Evolutionary conservation across 768 basidiomycete species (phyloP).

Genomic region (Termitomyces sp.): DNA sequence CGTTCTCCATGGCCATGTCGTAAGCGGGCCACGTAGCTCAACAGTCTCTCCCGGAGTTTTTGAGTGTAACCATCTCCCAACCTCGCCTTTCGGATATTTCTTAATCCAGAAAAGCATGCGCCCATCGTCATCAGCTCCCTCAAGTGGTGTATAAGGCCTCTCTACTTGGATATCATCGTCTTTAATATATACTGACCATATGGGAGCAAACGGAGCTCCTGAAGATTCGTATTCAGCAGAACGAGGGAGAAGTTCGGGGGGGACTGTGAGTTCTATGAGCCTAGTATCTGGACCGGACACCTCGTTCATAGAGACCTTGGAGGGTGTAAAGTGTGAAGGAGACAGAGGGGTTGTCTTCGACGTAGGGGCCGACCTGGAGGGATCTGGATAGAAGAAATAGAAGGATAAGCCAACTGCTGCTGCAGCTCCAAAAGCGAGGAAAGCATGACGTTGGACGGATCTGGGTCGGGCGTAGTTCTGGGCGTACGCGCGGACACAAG

Average conservation of each 20-base stretch:
- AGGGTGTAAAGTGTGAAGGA: slow-evolving; percentile 52
- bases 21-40: slow-evolving; percentile 72
- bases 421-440: slow-evolving; percentile 8
- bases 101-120: slow-evolving; percentile 79
- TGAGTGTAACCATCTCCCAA: slow-evolving; percentile 77
- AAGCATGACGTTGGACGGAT: neutral
- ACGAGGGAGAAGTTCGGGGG: slow-evolving; percentile 32
- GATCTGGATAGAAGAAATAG: slow-evolving; percentile 49
- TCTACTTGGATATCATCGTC: slow-evolving; percentile 89
- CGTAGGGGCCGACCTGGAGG: slow-evolving; percentile 39
- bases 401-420: slow-evolving; percentile 32
- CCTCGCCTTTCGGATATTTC: slow-evolving; percentile 72
- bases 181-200: slow-evolving; percentile 79
- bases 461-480: neutral
- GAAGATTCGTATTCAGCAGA: slow-evolving; percentile 6
- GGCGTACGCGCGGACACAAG: slow-evolving; percentile 3
- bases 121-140: slow-evolving; percentile 62
- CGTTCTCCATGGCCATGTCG: slow-evolving; percentile 56
- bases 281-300: slow-evolving; percentile 53
- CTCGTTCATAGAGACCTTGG: slow-evolving; percentile 49
- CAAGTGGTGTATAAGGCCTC: slow-evolving; percentile 76
- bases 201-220: slow-evolving; percentile 27
- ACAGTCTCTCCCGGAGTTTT: slow-evolving; percentile 60
- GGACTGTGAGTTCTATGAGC: slow-evolving; percentile 55
- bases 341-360: slow-evolving; percentile 30